Evolutionary conservation across 805 yeast genomes (phyloP).

Genomic region (Pichia membranifaciens): DNA sequence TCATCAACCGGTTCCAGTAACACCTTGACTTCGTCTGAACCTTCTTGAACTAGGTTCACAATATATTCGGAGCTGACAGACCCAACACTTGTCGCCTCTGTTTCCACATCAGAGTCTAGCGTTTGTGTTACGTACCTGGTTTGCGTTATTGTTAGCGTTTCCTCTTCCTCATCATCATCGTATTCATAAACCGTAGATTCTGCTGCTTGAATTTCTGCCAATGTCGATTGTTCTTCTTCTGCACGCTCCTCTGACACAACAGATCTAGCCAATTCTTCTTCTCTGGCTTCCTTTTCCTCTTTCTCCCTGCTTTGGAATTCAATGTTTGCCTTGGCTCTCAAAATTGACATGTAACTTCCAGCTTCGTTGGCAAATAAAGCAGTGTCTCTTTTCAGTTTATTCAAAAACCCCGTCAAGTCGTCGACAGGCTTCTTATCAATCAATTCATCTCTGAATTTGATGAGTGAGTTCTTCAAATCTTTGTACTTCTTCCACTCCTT

Average conservation of each 20-base stretch:
- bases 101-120: neutral
- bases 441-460: constrained; percentile 49
- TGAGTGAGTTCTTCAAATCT: constrained; percentile 47
- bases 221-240: constrained; percentile 6
- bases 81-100: neutral
- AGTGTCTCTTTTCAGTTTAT: constrained; percentile 40
- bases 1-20: neutral
- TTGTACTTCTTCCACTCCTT: constrained; percentile 59
- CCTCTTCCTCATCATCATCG: constrained; percentile 9
- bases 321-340: constrained; percentile 53
- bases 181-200: neutral
- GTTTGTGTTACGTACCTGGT: neutral
- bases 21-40: constrained; percentile 8
- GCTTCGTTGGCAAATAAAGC: constrained; percentile 51
- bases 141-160: constrained; percentile 12
- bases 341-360: constrained; percentile 51
- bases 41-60: neutral
- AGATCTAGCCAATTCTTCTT: neutral
- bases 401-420: constrained; percentile 27
- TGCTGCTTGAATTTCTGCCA: neutral
- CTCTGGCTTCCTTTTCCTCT: constrained; percentile 29
- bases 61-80: neutral
- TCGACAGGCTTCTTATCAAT: constrained; percentile 31
- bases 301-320: constrained; percentile 52
- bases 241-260: constrained; percentile 20